Evolutionary conservation across 805 yeast species (phyloP), one percentile per base, ranked within the genome.

Genomic region (Starmerella scarabaei): DNA sequence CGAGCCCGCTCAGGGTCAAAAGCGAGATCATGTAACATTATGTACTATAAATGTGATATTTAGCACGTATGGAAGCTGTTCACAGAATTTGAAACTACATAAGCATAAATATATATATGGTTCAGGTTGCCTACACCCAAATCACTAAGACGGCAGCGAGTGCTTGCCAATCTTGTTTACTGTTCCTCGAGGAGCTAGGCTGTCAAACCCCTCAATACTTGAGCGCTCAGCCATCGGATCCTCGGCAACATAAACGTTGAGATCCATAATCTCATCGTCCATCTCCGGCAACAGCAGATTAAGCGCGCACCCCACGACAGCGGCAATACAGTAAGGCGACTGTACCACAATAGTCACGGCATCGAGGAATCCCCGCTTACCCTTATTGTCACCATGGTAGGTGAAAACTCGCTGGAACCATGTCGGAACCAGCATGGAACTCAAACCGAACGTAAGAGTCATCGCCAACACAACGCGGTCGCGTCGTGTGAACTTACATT

Each of bases 381-480:
- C 66, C 20, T 55, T 51, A 61, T 80, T 79, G 48, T 54, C 52
- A n/a, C 86, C 86, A 2, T 54, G 40, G 61, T 80, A 80, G 16
- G 82, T 72, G 62, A 80, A 79, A 12, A 80, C 72, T 45, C 64
- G 53, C 38, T 61, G 56, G 53, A 80, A 80, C 84, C 84, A 80
- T 53, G 61, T 56, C 27, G 77, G 72, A 11, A 77, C 77, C 43
- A 80, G 61, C 42, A 69, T 67, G 17, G 84, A 70, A 39, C 83
- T 85, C 27, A 80, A 55, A 16, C 88, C 86, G 23, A 77, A 73
- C 46, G 75, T 56, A 33, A 77, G 57, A 1, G 81, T 62, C 5
- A 79, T 75, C 4, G 88, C 76, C 29, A 80, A 64, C 17, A 80
- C 73, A 52, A 80, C 76, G 46, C 88, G 66, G 57, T 79, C 84